phyloP scores from a whole-genome alignment of 495 filamentous ascomycete genomes.

The Podospora tetraspora region DNA sequence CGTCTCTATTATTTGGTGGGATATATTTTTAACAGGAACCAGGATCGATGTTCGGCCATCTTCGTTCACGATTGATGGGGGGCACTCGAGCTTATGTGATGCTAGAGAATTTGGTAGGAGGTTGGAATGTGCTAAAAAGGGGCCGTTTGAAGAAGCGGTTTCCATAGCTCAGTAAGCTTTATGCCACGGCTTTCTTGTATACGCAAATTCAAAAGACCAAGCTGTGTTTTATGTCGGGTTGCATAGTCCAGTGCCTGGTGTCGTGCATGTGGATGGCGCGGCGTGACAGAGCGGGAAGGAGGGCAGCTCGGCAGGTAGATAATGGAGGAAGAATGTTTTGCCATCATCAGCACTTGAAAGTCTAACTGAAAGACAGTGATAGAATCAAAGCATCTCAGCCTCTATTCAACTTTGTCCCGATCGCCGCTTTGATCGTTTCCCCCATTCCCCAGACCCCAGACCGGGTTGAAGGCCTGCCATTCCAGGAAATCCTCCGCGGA shows the following conservation, averaged over 20 bases:
- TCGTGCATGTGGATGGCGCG: background rate
- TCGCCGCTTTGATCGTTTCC: background rate
- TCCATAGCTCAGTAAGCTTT: background rate
- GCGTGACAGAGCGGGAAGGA: background rate
- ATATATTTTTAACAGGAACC: too few species aligned
- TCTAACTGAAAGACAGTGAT: background rate
- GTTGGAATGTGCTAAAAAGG: background rate
- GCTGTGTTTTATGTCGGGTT: too few species aligned
- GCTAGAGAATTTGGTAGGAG: background rate
- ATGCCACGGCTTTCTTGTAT: too few species aligned
- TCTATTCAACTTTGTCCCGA: background rate
- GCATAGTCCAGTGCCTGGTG: background rate
- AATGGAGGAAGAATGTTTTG: background rate
- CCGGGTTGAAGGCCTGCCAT: background rate
- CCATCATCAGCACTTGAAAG: background rate
- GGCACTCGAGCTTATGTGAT: too few species aligned
- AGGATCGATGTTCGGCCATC: background rate
- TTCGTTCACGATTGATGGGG: too few species aligned
- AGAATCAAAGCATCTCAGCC: background rate
- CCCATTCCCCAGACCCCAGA: background rate
- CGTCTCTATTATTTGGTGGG: too few species aligned
- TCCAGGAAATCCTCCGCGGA: background rate
- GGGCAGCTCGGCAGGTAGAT: too few species aligned
- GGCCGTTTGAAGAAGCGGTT: background rate
- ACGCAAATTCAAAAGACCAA: too few species aligned